These are phyloP conservation scores for Mucor ambiguus DNA, from an alignment of 371 early-diverging fungal species.

Conservation along the genomic window DNA sequence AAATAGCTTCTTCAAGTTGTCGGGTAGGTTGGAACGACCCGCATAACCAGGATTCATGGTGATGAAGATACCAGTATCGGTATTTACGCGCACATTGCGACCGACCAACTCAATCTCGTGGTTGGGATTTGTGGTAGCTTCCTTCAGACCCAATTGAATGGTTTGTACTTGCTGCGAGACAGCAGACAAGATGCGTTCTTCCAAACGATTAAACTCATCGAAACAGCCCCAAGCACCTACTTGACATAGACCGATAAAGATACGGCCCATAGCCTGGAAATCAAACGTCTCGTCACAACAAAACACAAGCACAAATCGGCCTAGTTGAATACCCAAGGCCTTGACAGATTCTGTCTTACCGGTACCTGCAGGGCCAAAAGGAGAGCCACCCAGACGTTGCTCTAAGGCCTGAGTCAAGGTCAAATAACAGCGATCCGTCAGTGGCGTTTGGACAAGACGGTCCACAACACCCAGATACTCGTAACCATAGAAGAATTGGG, in stretches of 20 bases:
- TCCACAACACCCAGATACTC: conserved; percentile 98
- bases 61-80: conserved; percentile 96
- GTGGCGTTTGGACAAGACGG: conserved; percentile 96
- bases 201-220: conserved; percentile 99
- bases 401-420: conserved; percentile 97
- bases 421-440: conserved; percentile 97
- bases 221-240: conserved; percentile 99
- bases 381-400: conserved; percentile 91
- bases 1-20: conserved; percentile 98
- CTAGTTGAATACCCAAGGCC: conserved; percentile 94
- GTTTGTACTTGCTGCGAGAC: conserved; percentile 99
- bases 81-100: conserved; percentile 83
- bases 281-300: conserved; percentile 99
- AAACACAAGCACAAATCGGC: conserved; percentile 97
- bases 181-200: conserved; percentile 96
- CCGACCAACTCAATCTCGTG: conserved; percentile 93
- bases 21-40: conserved; percentile 97
- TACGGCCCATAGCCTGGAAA: conserved; percentile 99
- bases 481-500: conserved; percentile 92
- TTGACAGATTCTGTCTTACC: conserved; percentile 99
- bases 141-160: conserved; percentile 93
- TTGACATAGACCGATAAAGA: conserved; percentile 97
- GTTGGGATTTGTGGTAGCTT: conserved; percentile 59
- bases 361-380: conserved; percentile 97
- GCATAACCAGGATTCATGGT: conserved; percentile 99